These are phyloP conservation scores for Bisporella sp. DNA, from an alignment of 2,329 filamentous ascomycete genomes.

Conservation along the genomic window DNA sequence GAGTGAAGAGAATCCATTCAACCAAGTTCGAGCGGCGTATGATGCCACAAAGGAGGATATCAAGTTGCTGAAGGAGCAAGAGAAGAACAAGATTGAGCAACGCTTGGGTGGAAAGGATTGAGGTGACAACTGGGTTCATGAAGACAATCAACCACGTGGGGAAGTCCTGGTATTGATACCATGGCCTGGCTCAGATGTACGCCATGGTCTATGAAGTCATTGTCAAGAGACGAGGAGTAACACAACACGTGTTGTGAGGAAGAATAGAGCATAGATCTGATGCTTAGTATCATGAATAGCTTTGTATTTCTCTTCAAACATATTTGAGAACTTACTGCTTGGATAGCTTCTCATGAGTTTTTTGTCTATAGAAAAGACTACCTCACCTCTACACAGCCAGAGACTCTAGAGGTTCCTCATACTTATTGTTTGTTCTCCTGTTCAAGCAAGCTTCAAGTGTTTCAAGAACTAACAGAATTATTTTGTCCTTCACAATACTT, in stretches of 20 bases:
- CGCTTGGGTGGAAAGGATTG: slow-evolving; percentile 40
- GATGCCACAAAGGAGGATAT: slow-evolving; percentile 77
- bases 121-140: slow-evolving; percentile 21
- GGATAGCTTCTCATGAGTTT: too few species aligned
- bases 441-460: too few species aligned
- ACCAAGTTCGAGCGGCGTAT: slow-evolving; percentile 70
- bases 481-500: too few species aligned
- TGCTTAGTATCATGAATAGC: too few species aligned
- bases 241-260: neutral
- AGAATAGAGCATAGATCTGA: too few species aligned
- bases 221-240: neutral
- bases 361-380: too few species aligned
- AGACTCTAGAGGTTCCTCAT: too few species aligned
- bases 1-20: slow-evolving; percentile 91
- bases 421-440: too few species aligned
- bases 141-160: neutral
- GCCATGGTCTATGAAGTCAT: neutral
- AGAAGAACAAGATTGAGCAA: slow-evolving; percentile 69
- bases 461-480: too few species aligned
- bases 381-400: too few species aligned
- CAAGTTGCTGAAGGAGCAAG: slow-evolving; percentile 52
- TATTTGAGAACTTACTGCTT: too few species aligned
- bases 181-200: neutral
- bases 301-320: too few species aligned
- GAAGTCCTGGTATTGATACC: neutral